Evolutionary conservation across 2,329 filamentous ascomycete genomes (phyloP), one percentile per base, ranked within the genome.

Genomic region (Tolypocladium capitatum): DNA sequence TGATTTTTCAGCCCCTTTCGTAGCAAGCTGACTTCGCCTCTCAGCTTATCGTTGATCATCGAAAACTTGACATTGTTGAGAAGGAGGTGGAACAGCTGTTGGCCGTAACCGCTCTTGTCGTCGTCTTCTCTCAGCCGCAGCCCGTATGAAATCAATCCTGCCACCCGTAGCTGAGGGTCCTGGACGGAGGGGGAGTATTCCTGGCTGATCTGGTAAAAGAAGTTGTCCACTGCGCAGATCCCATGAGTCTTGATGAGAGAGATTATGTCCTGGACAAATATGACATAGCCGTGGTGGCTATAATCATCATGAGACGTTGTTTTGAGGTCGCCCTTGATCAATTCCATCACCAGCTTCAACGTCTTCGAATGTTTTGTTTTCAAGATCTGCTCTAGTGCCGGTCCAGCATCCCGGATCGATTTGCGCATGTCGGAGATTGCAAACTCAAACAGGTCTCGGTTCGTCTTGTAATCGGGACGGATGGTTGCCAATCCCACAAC

Each of bases 21-120:
- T 20, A 80, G 54, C 45, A 78, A 69, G 5, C 49, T 53, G 28
- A 66, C 60, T 54, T 79, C 73, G 6, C 71, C 66, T 6, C 56
- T 56, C n/a, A 79, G 63, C 45, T 66, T 69, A 48, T 70, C 64
- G 48, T 73, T 73, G 40, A 68, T 67, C 3, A 80, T 58, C 0
- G 75, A 73, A 46, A 73, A 62, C 56, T 78, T 78, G 57, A 78
- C 77, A 58, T 73, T 78, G 53, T 75, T 75, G 56, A 72, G 73
- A 2, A 81, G 64, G 49, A 77, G 75, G 57, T 73, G 74, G 55
- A 80, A 81, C 4, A 80, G 66, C 46, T 72, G 69, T 18, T 71
- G 67, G 5, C 61, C 60, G 4, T 71, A 67, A 6, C 61, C 60
- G 4, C 70, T 71, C 30, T 66, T 68, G 2, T 60, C 55, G 47